Percentiles rank a stretch among this genome's conserved stretches.
These are phyloP conservation scores for Aspergillus sp. DNA, from an alignment of 2,329 filamentous ascomycete genomes.

Conservation along the genomic window DNA sequence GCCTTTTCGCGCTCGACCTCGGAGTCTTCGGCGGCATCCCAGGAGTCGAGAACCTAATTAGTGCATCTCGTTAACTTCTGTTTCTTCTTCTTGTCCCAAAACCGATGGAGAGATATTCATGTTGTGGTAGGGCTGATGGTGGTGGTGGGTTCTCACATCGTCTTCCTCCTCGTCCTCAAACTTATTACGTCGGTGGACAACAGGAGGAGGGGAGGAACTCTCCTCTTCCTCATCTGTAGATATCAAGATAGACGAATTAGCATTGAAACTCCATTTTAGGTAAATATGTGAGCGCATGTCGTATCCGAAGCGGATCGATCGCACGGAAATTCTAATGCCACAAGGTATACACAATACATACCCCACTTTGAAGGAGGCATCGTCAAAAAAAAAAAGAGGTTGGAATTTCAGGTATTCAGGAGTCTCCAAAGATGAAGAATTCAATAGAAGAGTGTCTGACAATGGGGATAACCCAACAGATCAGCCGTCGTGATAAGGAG, in stretches of 20 bases:
- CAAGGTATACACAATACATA: constrained; percentile 28
- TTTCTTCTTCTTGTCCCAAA: background rate
- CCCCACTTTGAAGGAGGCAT: constrained; percentile 49
- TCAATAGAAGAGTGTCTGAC: constrained; percentile 8
- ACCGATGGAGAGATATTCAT: background rate
- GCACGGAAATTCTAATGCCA: no score
- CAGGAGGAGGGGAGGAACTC: constrained; percentile 43
- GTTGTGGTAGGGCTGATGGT: background rate
- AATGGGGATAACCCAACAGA: background rate
- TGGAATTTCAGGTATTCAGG: background rate
- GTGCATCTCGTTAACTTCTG: background rate
- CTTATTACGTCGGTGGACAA: constrained; percentile 54
- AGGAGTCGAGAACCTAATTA: constrained; percentile 80
- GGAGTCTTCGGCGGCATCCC: constrained; percentile 95
- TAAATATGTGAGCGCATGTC: background rate
- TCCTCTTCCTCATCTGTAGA: constrained; percentile 47
- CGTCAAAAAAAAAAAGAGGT: constrained; percentile 8
- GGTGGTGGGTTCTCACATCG: constrained; percentile 55
- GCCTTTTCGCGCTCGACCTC: constrained; percentile 95
- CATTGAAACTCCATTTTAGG: constrained; percentile 3
- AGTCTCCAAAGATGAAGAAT: constrained; percentile 3
- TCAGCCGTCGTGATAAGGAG: no score
- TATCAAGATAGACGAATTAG: background rate
- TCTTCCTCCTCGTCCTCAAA: constrained; percentile 91
- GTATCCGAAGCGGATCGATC: background rate